Base-by-base conservation (phyloP, 2,329 filamentous ascomycete genomes). In the Didymella pomorum region DNA sequence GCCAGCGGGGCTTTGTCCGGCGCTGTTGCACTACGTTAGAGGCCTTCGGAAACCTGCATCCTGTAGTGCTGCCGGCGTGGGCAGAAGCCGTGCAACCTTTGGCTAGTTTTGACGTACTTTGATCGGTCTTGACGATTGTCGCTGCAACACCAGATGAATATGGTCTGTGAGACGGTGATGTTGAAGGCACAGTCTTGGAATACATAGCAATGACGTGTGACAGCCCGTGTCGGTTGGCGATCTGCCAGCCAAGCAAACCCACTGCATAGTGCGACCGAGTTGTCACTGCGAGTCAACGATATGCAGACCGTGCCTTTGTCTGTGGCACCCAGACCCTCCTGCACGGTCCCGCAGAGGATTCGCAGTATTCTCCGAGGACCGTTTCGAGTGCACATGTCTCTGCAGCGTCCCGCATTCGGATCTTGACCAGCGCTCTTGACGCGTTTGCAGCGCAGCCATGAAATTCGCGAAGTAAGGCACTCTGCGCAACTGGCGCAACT, bases 401-500 rank as follows among this genome's bases (percentile, higher is more conserved):
- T 33, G 45, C 45, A 23, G 21, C n/a, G 26, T n/a, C 12, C 31
- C 21, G 44, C 29, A 51, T 20, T 20, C 8, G 33, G 20, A 43
- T 8, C 42, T 18, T 41, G 12, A 26, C 37, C 20, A 25, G 57
- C 39, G 33, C 35, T 14, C 39, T 53, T 54, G 50, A 65, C 61
- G 62, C 61, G 61, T 51, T 52, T 14, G 41, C 57, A 12, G 42
- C 39, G 46, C 52, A 53, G 53, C 23, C 31, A 87, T 87, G 85
- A 87, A 87, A 76, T 87, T 87, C 71, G 84, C 84, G 74, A 87
- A 87, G 85, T 86, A 73, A 51, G n/a, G 20, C 56, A 78, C 74
- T 16, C 49, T 46, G 14, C 44, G 33, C 31, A 20, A 45, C 50
- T 46, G 25, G 8, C 7, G 25, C 31, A 28, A 31, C 33, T 14